phyloP scores from a whole-genome alignment of 768 basidiomycete genomes.

The Panus rudis region DNA sequence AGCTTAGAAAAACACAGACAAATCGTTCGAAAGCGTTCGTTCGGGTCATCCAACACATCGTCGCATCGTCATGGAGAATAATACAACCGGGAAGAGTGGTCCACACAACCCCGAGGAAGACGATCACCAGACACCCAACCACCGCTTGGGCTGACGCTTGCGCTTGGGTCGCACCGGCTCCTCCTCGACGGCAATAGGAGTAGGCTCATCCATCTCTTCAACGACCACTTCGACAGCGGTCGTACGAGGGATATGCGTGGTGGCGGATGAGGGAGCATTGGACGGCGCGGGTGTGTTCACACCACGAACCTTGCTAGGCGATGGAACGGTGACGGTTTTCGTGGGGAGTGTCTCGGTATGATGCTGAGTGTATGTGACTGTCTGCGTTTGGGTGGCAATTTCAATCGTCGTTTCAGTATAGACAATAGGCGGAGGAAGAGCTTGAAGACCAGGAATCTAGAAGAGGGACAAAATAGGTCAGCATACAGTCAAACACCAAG shows the following conservation, averaged over 20 bases:
- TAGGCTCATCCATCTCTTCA: conserved; percentile 42
- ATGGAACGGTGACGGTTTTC: conserved; percentile 56
- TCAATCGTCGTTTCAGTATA: conserved; percentile 56
- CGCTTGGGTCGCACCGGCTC: conserved; percentile 25
- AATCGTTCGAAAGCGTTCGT: conserved; percentile 28
- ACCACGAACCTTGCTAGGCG: conserved; percentile 72
- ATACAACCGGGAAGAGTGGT: background rate
- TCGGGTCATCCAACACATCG: conserved; percentile 24
- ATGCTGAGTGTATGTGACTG: conserved; percentile 29
- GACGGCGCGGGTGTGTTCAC: conserved; percentile 70
- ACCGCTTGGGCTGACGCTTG: conserved; percentile 17
- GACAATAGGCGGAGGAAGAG: conserved; percentile 32
- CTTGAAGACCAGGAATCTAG: conserved; percentile 26
- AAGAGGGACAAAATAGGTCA: conserved; percentile 13
- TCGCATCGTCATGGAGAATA: conserved; percentile 7
- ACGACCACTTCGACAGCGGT: conserved; percentile 60
- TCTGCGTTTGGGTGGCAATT: conserved; percentile 45
- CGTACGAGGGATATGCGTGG: conserved; percentile 59
- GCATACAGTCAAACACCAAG: conserved; percentile 12
- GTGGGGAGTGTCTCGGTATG: conserved; percentile 25
- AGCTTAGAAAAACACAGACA: conserved; percentile 24
- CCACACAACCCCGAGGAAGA: too few relatives aligned
- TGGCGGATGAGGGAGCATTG: conserved; percentile 46
- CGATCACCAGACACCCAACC: conserved; percentile 23
- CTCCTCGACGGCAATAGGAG: conserved; percentile 31